A percentile compares a stretch with the other conserved stretches of the same genome.
These are phyloP conservation scores for Debaryomyces psychrophilus DNA, from an alignment of 1,139 yeast species.

Conservation along the genomic window DNA sequence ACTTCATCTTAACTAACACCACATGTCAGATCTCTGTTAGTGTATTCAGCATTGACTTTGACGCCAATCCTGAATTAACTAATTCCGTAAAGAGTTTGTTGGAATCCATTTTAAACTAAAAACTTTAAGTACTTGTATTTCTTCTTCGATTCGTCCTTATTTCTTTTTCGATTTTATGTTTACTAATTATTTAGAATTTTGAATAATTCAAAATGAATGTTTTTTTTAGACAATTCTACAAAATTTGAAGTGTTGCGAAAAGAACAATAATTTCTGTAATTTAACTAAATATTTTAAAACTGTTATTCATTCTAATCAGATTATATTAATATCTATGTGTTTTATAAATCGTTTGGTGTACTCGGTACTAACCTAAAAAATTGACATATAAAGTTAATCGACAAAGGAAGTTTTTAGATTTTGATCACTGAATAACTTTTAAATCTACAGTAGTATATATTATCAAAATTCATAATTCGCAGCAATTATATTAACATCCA, in stretches of 20 bases:
- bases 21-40: slow-evolving; percentile 41
- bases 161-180: background rate
- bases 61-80: slow-evolving; percentile 36
- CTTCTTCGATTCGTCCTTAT: background rate
- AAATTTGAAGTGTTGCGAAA: background rate
- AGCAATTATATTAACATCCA: background rate
- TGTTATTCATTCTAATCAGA: no score
- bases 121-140: background rate
- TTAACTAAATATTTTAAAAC: no score
- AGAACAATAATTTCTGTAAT: slow-evolving; percentile 22
- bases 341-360: no score
- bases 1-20: slow-evolving; percentile 23
- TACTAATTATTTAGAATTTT: background rate
- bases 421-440: no score
- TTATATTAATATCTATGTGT: no score
- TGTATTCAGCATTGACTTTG: slow-evolving; percentile 46
- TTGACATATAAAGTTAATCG: no score
- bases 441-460: no score
- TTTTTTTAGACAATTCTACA: background rate
- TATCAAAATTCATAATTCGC: slow-evolving; percentile 49
- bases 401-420: no score
- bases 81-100: slow-evolving; percentile 29
- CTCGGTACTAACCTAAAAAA: no score
- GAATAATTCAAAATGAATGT: background rate
- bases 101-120: slow-evolving; percentile 6